Percentiles rank a stretch among this genome's conserved stretches.
phyloP scores from a whole-genome alignment of 1,284 basidiomycete species.

The Pseudozyma sp. region DNA sequence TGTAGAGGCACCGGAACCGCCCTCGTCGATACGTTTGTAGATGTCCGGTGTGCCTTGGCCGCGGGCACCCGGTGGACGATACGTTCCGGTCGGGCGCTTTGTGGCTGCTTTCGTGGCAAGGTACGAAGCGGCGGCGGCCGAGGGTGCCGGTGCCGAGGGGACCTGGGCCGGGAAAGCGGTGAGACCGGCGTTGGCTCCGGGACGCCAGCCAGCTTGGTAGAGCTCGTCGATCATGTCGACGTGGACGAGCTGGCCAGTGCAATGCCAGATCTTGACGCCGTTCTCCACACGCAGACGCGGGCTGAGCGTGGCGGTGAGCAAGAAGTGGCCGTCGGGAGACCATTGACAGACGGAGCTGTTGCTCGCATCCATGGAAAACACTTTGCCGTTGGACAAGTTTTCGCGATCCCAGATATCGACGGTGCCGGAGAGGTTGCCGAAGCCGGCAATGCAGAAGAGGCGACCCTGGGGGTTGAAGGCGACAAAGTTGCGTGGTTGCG shows the following conservation, averaged over 20 bases:
- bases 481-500: constrained; percentile 88
- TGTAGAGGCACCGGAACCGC: constrained; percentile 64
- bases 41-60: constrained; percentile 84
- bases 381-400: constrained; percentile 77
- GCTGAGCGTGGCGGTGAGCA: constrained; percentile 92
- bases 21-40: constrained; percentile 89
- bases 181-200: constrained; percentile 76
- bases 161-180: constrained; percentile 80
- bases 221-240: constrained; percentile 82
- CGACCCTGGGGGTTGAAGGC: constrained; percentile 94
- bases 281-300: constrained; percentile 96
- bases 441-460: constrained; percentile 88
- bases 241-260: constrained; percentile 85
- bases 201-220: constrained; percentile 89
- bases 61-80: constrained; percentile 75
- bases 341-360: constrained; percentile 95
- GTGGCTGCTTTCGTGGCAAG: constrained; percentile 64
- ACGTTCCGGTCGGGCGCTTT: constrained; percentile 68
- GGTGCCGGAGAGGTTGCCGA: constrained; percentile 94
- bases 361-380: constrained; percentile 87
- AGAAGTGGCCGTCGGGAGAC: constrained; percentile 91
- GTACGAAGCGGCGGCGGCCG: constrained; percentile 72
- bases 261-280: constrained; percentile 95
- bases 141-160: constrained; percentile 80
- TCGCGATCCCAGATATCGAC: constrained; percentile 92